A percentile compares a stretch with the other conserved stretches of the same genome.
phyloP scores from a whole-genome alignment of 2,329 filamentous ascomycete genomes.

The Alternaria sp. region DNA sequence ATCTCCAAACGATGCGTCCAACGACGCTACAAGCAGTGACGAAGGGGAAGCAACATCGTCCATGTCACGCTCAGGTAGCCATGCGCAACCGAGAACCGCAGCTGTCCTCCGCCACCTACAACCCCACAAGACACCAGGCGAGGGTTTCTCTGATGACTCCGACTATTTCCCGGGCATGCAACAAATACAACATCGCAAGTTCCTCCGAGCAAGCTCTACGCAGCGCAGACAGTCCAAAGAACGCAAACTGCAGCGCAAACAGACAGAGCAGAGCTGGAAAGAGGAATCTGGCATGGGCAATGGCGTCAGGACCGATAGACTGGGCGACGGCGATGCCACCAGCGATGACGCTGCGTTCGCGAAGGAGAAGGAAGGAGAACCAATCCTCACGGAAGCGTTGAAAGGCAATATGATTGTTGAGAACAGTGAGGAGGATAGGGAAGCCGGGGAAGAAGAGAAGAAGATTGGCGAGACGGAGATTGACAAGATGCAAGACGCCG shows the following conservation, averaged over 20 bases:
- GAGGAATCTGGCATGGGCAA: slow-evolving; percentile 56
- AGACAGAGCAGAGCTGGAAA: slow-evolving; percentile 51
- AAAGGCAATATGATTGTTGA: slow-evolving; percentile 46
- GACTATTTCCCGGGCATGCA: slow-evolving; percentile 51
- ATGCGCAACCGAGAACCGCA: slow-evolving; percentile 35
- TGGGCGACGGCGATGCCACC: slow-evolving; percentile 50
- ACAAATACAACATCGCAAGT: slow-evolving; percentile 32
- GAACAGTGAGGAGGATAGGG: slow-evolving; percentile 32
- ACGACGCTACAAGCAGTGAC: slow-evolving; percentile 37
- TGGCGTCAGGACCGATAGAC: slow-evolving; percentile 52
- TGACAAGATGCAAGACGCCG: slow-evolving; percentile 38
- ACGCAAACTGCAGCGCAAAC: slow-evolving; percentile 41
- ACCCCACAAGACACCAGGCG: slow-evolving; percentile 33
- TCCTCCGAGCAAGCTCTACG: slow-evolving; percentile 35
- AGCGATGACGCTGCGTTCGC: slow-evolving; percentile 25
- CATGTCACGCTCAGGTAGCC: slow-evolving; percentile 21
- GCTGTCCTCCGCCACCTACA: slow-evolving; percentile 43
- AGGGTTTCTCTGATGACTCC: slow-evolving; percentile 52
- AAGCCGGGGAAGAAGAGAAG: slow-evolving; percentile 22
- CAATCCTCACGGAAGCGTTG: slow-evolving; percentile 40
- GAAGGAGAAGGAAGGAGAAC: slow-evolving; percentile 15
- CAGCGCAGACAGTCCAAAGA: slow-evolving; percentile 44
- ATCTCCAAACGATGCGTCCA: slow-evolving; percentile 45
- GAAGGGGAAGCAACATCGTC: slow-evolving; percentile 26
- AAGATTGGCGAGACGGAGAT: slow-evolving; percentile 33